Percentiles rank a stretch among this genome's conserved stretches.
These are phyloP conservation scores for Colletotrichum melonis DNA, from an alignment of 2,329 filamentous ascomycete species.

Conservation along the genomic window DNA sequence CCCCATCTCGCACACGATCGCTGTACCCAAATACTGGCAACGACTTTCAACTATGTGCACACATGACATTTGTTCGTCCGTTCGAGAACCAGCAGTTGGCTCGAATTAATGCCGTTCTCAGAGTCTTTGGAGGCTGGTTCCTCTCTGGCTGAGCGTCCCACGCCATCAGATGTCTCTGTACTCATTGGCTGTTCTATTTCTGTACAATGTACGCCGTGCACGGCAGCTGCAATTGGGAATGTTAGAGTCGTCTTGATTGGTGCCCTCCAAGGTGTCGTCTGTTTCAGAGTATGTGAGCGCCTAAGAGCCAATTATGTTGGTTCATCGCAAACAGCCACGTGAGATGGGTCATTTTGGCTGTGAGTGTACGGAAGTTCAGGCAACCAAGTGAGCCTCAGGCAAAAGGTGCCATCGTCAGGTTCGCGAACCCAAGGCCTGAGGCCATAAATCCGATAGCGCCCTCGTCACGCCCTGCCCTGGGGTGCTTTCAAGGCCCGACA, in stretches of 20 bases:
- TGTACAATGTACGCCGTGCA: slow-evolving; percentile 10
- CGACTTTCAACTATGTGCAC: neutral
- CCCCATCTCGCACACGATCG: slow-evolving; percentile 4
- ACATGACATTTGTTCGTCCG: neutral
- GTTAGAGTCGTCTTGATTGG: slow-evolving; percentile 14
- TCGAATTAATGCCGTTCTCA: neutral
- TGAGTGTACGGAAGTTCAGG: too few relatives aligned
- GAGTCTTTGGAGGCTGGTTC: neutral
- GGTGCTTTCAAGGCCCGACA: slow-evolving; percentile 3
- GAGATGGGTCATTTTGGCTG: neutral
- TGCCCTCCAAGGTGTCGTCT: slow-evolving; percentile 41
- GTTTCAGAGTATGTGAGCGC: slow-evolving; percentile 50
- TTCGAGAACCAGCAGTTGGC: neutral
- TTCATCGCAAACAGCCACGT: neutral
- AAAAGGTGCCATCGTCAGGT: neutral
- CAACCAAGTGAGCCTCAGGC: neutral
- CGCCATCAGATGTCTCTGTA: slow-evolving; percentile 9
- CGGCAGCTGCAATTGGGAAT: slow-evolving; percentile 15
- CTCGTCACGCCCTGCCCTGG: slow-evolving; percentile 27
- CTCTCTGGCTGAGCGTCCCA: neutral
- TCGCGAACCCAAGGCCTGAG: neutral
- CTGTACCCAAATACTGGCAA: neutral
- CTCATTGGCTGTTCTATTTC: slow-evolving; percentile 32
- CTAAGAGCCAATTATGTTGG: slow-evolving; percentile 43
- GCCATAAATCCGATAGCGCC: too few relatives aligned